These are phyloP conservation scores for Colletotrichum caudatum DNA, from an alignment of 2,329 filamentous ascomycete species.

Conservation along the genomic window DNA sequence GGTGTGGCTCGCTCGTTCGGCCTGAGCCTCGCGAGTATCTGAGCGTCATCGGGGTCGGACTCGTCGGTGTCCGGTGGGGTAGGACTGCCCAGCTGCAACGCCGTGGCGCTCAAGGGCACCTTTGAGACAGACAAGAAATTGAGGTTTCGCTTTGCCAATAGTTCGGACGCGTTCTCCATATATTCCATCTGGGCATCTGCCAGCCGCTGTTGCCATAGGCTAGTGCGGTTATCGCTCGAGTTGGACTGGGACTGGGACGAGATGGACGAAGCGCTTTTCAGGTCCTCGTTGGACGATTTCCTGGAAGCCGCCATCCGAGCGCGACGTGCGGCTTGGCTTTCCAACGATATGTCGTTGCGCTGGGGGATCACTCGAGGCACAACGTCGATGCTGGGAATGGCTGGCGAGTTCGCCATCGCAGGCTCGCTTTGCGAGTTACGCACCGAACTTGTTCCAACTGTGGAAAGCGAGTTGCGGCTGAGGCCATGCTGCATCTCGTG, in stretches of 20 bases:
- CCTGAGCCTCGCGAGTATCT: slow-evolving; percentile 37
- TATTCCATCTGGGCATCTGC: slow-evolving; percentile 61
- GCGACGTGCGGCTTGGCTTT: slow-evolving; percentile 55
- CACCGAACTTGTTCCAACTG: slow-evolving; percentile 52
- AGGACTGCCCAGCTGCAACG: slow-evolving; percentile 60
- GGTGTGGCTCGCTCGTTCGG: slow-evolving; percentile 38
- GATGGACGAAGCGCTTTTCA: slow-evolving; percentile 47
- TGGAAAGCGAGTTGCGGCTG: slow-evolving; percentile 64
- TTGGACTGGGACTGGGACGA: slow-evolving; percentile 48
- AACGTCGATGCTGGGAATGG: slow-evolving; percentile 30
- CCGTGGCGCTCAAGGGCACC: slow-evolving; percentile 32
- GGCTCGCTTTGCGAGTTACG: slow-evolving; percentile 48
- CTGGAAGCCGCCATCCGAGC: slow-evolving; percentile 51
- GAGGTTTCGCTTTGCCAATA: slow-evolving; percentile 53
- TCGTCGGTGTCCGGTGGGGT: slow-evolving; percentile 67
- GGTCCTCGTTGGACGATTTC: slow-evolving; percentile 46
- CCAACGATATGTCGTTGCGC: slow-evolving; percentile 50
- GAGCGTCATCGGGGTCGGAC: slow-evolving; percentile 53
- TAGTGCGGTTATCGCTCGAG: slow-evolving; percentile 49
- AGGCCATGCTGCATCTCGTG: slow-evolving; percentile 66
- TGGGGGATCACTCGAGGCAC: slow-evolving; percentile 41
- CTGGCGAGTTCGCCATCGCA: neutral
- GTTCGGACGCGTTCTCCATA: slow-evolving; percentile 55
- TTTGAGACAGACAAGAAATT: slow-evolving; percentile 54
- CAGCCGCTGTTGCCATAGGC: slow-evolving; percentile 59